A percentile compares a stretch with the other conserved stretches of the same genome.
Evolutionary conservation across 371 early-diverging fungal species (phyloP).

Genomic region (Lichtheimia ramosa): DNA sequence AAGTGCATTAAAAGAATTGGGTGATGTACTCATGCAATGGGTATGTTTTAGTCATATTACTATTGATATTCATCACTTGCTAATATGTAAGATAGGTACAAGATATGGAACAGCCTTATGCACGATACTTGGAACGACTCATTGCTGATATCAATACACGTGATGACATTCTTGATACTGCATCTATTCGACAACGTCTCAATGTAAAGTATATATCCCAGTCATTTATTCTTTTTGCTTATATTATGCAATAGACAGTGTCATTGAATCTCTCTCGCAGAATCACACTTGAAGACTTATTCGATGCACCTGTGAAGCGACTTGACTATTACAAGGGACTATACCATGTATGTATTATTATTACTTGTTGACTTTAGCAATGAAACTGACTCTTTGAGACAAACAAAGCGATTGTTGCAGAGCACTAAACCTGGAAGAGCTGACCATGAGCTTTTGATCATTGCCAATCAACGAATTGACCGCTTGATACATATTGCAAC

Average conservation of each 20-base stretch:
- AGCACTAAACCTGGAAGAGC: slow-evolving; percentile 37
- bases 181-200: slow-evolving; percentile 25
- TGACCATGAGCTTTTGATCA: slow-evolving; percentile 35
- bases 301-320: slow-evolving; percentile 46
- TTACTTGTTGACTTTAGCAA: neutral
- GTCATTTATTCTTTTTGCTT: too few species aligned
- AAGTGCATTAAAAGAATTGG: slow-evolving; percentile 34
- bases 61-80: neutral
- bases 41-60: slow-evolving; percentile 16
- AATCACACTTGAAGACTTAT: slow-evolving; percentile 42
- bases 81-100: slow-evolving; percentile 25
- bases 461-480: slow-evolving; percentile 42
- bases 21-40: slow-evolving; percentile 50
- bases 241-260: slow-evolving; percentile 17
- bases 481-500: slow-evolving; percentile 27
- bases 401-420: slow-evolving; percentile 35
- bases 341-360: slow-evolving; percentile 37
- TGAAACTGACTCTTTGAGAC: too few species aligned
- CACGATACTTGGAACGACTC: slow-evolving; percentile 40
- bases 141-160: slow-evolving; percentile 39
- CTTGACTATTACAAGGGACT: slow-evolving; percentile 50
- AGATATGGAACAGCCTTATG: slow-evolving; percentile 55
- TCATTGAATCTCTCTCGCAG: slow-evolving; percentile 25
- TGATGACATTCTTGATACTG: slow-evolving; percentile 32
- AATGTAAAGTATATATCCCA: slow-evolving; percentile 8